Percentiles rank a stretch among this genome's conserved stretches.
phyloP scores from a whole-genome alignment of 148 eudicot genomes.

The Chenopodium suecicum region DNA sequence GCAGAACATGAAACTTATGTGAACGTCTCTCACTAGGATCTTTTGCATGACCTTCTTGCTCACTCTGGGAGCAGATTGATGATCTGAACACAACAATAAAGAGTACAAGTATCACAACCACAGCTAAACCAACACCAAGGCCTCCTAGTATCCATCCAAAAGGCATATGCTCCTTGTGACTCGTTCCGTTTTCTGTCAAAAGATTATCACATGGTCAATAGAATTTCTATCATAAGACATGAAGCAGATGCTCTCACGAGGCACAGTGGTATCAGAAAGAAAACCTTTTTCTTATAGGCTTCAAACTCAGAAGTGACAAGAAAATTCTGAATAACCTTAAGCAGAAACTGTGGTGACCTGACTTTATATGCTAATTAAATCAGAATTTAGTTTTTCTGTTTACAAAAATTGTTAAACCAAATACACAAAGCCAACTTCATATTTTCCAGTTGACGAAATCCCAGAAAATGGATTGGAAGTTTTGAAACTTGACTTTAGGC shows the following conservation, averaged over 20 bases:
- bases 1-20: constrained; percentile 71
- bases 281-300: not conserved
- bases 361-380: not conserved
- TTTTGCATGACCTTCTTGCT: constrained; percentile 40
- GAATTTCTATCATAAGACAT: not conserved
- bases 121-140: constrained; percentile 52
- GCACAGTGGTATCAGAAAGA: not conserved
- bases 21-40: constrained; percentile 51
- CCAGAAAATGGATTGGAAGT: not conserved
- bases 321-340: not conserved
- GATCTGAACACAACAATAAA: constrained; percentile 53
- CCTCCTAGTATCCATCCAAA: constrained; percentile 87
- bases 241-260: not conserved
- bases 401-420: not conserved
- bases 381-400: not conserved
- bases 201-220: not conserved
- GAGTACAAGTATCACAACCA: constrained; percentile 46
- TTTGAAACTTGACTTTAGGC: not conserved
- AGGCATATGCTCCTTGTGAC: constrained; percentile 50
- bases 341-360: not conserved
- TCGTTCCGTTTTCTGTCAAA: constrained; percentile 41
- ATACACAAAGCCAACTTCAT: not conserved
- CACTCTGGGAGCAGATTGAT: constrained; percentile 43
- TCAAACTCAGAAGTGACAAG: not conserved
- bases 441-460: not conserved